These are phyloP conservation scores for Fagopyrum homotropicum DNA, from an alignment of 148 eudicot genomes.

Conservation along the genomic window DNA sequence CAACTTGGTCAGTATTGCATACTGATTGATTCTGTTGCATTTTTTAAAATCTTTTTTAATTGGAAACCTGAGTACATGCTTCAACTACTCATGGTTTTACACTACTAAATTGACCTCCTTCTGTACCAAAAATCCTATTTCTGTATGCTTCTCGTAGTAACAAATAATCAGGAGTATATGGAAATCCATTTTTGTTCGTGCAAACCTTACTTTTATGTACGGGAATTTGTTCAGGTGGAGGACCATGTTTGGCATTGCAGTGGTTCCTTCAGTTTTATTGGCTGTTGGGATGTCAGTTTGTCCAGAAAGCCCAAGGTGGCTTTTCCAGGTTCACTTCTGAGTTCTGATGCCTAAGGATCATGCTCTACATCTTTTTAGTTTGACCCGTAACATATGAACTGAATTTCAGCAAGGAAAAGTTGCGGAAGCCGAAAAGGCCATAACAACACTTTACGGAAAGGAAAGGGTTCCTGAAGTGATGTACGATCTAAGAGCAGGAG, in stretches of 20 bases:
- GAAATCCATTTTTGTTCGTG: background rate
- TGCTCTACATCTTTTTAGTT: background rate
- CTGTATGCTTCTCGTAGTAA: background rate
- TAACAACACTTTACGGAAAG: conserved; percentile 57
- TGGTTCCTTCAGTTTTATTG: conserved; percentile 73
- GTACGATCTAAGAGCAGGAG: conserved; percentile 57
- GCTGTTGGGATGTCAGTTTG: conserved; percentile 88
- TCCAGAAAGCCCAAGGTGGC: conserved; percentile 99
- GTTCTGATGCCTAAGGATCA: conserved; percentile 6
- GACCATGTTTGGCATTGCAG: conserved; percentile 88
- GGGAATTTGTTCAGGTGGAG: conserved; percentile 65
- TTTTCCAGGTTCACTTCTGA: conserved; percentile 57
- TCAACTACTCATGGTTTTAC: background rate
- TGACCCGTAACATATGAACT: background rate
- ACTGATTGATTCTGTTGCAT: background rate
- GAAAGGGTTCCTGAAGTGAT: conserved; percentile 80
- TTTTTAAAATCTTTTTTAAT: too few species aligned
- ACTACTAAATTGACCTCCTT: background rate
- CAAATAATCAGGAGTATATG: background rate
- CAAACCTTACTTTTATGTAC: background rate
- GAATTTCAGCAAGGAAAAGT: conserved; percentile 79
- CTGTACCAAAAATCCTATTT: background rate
- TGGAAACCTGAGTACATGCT: background rate
- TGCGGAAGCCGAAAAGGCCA: conserved; percentile 65
- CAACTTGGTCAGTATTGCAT: too few species aligned